Conservation (phyloP, 441 rosid genomes). For the Erysimum cheiri region DNA sequence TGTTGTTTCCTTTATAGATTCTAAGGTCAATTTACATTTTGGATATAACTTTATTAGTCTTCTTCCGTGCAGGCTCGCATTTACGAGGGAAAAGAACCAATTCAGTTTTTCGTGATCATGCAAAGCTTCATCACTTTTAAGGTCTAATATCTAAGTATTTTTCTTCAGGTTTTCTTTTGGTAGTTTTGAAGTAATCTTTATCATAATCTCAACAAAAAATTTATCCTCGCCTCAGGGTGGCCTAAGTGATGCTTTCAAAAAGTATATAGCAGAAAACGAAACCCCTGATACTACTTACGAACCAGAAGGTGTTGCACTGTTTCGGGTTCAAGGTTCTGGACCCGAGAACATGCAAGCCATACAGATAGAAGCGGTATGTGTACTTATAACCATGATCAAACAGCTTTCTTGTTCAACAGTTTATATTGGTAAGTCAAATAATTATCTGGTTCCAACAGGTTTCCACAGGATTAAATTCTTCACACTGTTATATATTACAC, state of each 20-base stretch:
- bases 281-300: slow-evolving; percentile 78
- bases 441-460: slow-evolving; percentile 53
- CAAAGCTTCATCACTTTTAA: slow-evolving; percentile 91
- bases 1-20: slow-evolving; percentile 26
- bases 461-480: slow-evolving; percentile 86
- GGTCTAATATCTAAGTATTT: slow-evolving; percentile 54
- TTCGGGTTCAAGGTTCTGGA: slow-evolving; percentile 95
- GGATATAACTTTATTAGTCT: slow-evolving; percentile 26
- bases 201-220: background rate
- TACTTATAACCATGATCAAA: slow-evolving; percentile 18
- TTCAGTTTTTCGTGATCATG: slow-evolving; percentile 89
- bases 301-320: slow-evolving; percentile 76
- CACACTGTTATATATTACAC: slow-evolving; percentile 92
- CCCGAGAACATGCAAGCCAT: slow-evolving; percentile 99
- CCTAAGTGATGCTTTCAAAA: slow-evolving; percentile 81
- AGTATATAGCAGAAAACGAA: slow-evolving; percentile 70
- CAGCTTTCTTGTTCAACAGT: slow-evolving; percentile 3
- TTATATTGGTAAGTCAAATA: background rate
- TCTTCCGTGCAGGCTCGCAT: slow-evolving; percentile 68
- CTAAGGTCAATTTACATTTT: slow-evolving; percentile 21
- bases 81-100: slow-evolving; percentile 89
- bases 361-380: slow-evolving; percentile 92
- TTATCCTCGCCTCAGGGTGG: slow-evolving; percentile 71
- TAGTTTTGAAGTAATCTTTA: slow-evolving; percentile 5
- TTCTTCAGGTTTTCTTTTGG: slow-evolving; percentile 12